Evolutionary conservation across 768 basidiomycete species (phyloP), one percentile per base, ranked within the genome.

Genomic region (Tephrocybe sp.): DNA sequence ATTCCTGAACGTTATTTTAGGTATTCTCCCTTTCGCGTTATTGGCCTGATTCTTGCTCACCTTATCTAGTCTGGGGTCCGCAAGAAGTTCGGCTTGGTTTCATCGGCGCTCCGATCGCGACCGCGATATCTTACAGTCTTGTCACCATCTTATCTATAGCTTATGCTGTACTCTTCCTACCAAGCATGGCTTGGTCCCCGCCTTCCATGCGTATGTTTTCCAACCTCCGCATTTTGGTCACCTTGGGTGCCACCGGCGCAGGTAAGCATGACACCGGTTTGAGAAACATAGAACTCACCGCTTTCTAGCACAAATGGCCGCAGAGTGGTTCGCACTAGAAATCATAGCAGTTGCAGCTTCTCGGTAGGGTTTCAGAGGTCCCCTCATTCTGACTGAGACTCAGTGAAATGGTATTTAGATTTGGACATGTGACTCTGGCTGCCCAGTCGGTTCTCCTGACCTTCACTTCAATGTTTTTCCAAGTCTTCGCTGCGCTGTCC

Each of bases 271-370:
- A 22, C 25, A 34, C 12, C 9, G 4, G 9, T 4, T 9, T 15
- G 19, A 25, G 51, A 24, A 5, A 47, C 6, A 13, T 11, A 25
- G 38, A n/a, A 9, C 30, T 37, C 24, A 46, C 7, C 15, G 4
- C 26, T 16, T n/a, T 18, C 16, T 26, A 78, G 83, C 83, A 1
- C 92, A 92, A 65, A 84, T 80, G 4, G 90, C 89, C 0, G 83
- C 83, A 8, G 96, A 97, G 66, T 98, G 94, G 96, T 98, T 93
- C 93, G 85, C 87, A 30, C 95, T 94, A 94, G 93, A 96, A 68
- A 77, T 92, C 7, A 65, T 88, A 32, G 85, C 83, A 21, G 68
- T 80, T 3, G 76, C 71, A 15, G 79, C 79, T 3, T 75, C 74
- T 49, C 58, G 75, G 72, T 77, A 52, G 51, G 75, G 61, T 19